Conservation (phyloP, 2,329 filamentous ascomycete genomes). For the Botryotinia convoluta region DNA sequence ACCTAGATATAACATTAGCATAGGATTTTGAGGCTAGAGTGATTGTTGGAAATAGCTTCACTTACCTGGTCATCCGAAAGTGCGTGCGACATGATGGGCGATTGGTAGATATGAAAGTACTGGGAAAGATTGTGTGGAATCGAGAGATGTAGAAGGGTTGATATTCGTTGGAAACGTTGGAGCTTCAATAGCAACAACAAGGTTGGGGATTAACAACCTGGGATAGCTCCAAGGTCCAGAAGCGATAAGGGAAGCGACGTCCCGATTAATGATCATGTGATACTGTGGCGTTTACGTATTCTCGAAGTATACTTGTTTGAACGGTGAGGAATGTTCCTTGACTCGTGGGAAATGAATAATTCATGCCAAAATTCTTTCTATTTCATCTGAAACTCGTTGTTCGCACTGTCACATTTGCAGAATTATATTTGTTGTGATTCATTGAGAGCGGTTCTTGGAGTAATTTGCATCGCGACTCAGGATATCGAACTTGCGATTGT, state of each 20-base stretch:
- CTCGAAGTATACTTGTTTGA: constrained; percentile 1
- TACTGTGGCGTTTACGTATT: constrained; percentile 22
- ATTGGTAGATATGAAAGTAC: constrained; percentile 23
- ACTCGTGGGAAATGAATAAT: constrained; percentile 12
- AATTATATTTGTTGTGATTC: constrained; percentile 1
- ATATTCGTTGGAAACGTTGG: constrained; percentile 25
- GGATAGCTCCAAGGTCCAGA: constrained; percentile 19
- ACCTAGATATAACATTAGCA: constrained; percentile 58
- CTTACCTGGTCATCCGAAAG: constrained; percentile 95
- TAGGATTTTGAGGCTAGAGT: constrained; percentile 9
- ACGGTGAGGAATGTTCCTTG: constrained; percentile 12
- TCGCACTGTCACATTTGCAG: neutral
- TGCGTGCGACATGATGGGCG: constrained; percentile 83
- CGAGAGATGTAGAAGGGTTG: constrained; percentile 1
- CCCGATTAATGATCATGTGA: constrained; percentile 25
- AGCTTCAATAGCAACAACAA: constrained; percentile 21
- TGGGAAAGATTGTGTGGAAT: constrained; percentile 18
- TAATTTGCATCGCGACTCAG: constrained; percentile 14
- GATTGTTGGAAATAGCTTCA: constrained; percentile 18
- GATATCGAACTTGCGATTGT: constrained; percentile 15
- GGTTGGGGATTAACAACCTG: constrained; percentile 16
- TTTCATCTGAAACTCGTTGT: constrained; percentile 8
- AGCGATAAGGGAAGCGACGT: constrained; percentile 33
- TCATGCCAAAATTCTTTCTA: neutral
- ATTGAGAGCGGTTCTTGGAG: constrained; percentile 11